Percentiles rank a stretch among this genome's conserved stretches.
Evolutionary conservation across 345 rosid genomes (phyloP).

Genomic region (Salix suchowensis): DNA sequence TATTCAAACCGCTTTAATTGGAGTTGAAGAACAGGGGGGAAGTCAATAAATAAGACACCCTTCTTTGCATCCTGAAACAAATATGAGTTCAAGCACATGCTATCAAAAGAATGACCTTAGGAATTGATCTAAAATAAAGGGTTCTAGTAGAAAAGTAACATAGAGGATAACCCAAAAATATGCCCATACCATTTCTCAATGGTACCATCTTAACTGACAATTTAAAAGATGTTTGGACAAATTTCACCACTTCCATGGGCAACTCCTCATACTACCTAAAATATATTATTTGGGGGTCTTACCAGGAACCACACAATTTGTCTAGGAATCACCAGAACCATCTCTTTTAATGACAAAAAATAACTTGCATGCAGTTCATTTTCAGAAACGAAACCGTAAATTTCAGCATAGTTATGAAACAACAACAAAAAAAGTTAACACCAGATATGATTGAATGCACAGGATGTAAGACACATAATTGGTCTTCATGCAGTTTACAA

Average conservation of each 20-base stretch:
- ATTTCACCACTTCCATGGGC: neutral
- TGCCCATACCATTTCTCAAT: neutral
- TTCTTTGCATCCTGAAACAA: conserved; percentile 87
- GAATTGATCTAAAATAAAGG: neutral
- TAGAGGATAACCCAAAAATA: neutral
- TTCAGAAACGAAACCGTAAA: neutral
- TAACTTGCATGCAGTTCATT: neutral
- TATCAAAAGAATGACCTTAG: neutral
- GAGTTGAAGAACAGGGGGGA: conserved; percentile 97
- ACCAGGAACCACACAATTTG: neutral
- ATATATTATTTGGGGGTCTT: neutral
- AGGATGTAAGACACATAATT: neutral
- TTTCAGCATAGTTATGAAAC: neutral
- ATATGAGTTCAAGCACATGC: conserved; percentile 2
- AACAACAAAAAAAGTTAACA: neutral
- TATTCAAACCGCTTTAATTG: conserved; percentile 93
- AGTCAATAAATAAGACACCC: conserved; percentile 84
- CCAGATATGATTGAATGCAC: neutral
- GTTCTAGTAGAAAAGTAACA: neutral
- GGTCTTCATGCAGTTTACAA: neutral
- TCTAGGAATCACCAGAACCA: neutral
- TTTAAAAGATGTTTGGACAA: neutral
- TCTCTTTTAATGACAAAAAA: neutral
- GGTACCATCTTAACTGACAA: neutral
- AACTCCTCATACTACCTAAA: neutral